Conservation (phyloP, 2,329 filamentous ascomycete genomes). For the Uncinocarpus reesii region DNA sequence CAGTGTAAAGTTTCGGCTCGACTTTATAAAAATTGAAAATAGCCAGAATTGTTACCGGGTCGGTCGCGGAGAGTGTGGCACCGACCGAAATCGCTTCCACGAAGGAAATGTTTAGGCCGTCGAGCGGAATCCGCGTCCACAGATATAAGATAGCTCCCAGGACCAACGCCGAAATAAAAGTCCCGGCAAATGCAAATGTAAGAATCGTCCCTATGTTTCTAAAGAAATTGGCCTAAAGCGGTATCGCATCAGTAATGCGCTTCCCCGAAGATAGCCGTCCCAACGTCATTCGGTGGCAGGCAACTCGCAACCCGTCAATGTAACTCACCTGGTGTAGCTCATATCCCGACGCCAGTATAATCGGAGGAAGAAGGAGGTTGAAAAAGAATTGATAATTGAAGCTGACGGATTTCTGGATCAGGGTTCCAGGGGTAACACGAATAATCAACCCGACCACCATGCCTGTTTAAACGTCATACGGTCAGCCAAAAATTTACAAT, state of each 20-base stretch:
- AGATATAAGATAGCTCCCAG: slow-evolving; percentile 79
- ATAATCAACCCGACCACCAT: slow-evolving; percentile 92
- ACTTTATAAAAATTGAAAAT: slow-evolving; percentile 99
- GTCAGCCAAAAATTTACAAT: not conserved
- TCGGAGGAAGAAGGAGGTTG: slow-evolving; percentile 94
- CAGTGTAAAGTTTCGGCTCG: slow-evolving; percentile 93
- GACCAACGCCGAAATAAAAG: slow-evolving; percentile 93
- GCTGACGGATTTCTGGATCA: slow-evolving; percentile 80
- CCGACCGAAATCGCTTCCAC: slow-evolving; percentile 95
- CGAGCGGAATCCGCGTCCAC: slow-evolving; percentile 77
- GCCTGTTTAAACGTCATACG: slow-evolving; percentile 44
- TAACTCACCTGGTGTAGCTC: slow-evolving; percentile 69
- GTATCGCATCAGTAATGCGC: slow-evolving; percentile 1
- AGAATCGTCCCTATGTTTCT: slow-evolving; percentile 94
- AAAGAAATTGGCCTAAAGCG: slow-evolving; percentile 75
- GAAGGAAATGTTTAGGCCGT: slow-evolving; percentile 76
- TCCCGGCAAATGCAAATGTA: slow-evolving; percentile 94
- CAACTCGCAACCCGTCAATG: not conserved
- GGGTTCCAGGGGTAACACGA: slow-evolving; percentile 67
- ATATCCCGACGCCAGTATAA: slow-evolving; percentile 94
- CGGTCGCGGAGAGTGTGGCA: slow-evolving; percentile 89
- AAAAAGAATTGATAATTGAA: slow-evolving; percentile 99
- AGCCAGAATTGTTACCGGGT: slow-evolving; percentile 92
- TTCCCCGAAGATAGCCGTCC: not conserved
- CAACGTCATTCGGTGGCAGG: not conserved